Evolutionary conservation across 139 green algal genomes (phyloP).

Genomic region (Dunaliella sp.): DNA sequence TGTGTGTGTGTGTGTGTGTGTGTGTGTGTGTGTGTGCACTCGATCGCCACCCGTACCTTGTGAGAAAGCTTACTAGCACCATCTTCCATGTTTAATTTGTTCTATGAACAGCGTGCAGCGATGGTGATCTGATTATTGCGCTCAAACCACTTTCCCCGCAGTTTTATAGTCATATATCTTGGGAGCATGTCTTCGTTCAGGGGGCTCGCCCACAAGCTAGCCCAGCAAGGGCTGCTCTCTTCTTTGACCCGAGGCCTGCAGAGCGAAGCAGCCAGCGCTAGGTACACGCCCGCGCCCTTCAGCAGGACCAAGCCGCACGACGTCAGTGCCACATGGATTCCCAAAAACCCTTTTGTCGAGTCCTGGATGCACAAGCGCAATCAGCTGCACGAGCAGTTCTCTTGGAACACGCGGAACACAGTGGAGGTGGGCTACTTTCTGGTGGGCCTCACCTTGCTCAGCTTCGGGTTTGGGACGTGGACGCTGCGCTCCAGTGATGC

Average conservation of each 20-base stretch:
- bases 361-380: constrained; percentile 30
- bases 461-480: constrained; percentile 18
- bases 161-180: not conserved
- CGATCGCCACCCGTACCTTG: too few species aligned
- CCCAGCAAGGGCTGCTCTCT: not conserved
- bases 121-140: too few species aligned
- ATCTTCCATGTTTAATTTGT: too few species aligned
- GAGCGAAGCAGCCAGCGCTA: not conserved
- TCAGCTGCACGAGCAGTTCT: constrained; percentile 34
- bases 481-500: constrained; percentile 14
- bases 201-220: not conserved
- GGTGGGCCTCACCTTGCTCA: constrained; percentile 11
- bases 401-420: constrained; percentile 29
- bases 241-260: not conserved
- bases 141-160: too few species aligned
- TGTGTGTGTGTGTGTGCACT: not conserved
- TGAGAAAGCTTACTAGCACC: too few species aligned
- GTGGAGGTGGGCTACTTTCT: constrained; percentile 25
- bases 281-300: constrained; percentile 24
- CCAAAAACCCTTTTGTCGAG: constrained; percentile 43
- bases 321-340: constrained; percentile 14
- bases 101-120: too few species aligned
- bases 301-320: constrained; percentile 19
- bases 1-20: too few species aligned
- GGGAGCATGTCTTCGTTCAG: not conserved